phyloP scores from a whole-genome alignment of 1,284 basidiomycete species.

The Puccinia triticina region DNA sequence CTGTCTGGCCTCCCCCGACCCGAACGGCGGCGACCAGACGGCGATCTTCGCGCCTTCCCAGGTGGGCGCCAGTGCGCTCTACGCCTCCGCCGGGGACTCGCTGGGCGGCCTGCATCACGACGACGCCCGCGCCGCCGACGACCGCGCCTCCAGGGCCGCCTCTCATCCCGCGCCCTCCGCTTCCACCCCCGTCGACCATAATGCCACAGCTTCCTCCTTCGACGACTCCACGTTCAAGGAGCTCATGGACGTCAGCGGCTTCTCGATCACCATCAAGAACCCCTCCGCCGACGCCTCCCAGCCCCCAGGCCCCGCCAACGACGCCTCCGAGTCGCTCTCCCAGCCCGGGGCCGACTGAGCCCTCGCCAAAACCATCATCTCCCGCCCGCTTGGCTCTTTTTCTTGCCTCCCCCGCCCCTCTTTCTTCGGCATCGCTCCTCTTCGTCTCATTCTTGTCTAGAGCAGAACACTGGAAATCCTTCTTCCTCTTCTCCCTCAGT shows the following conservation, averaged over 20 bases:
- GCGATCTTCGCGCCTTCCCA: neutral
- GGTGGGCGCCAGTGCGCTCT: neutral
- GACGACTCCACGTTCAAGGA: conserved; percentile 25
- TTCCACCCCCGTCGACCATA: neutral
- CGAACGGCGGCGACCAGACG: conserved; percentile 3
- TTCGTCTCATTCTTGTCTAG: too few relatives aligned
- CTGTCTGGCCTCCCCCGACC: neutral
- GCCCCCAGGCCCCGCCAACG: neutral
- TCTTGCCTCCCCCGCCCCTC: neutral
- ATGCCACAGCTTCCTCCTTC: neutral
- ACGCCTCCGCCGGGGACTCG: neutral
- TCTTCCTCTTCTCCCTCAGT: too few relatives aligned
- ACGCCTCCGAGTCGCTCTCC: neutral
- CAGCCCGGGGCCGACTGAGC: neutral
- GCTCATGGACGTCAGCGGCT: conserved; percentile 47
- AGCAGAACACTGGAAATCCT: too few relatives aligned
- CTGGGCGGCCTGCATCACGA: conserved; percentile 3
- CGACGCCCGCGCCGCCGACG: neutral
- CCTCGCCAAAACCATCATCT: neutral
- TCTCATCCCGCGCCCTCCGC: neutral
- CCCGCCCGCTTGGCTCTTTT: neutral
- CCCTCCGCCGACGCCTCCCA: neutral
- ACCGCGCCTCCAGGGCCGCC: neutral
- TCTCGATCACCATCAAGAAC: conserved; percentile 33
- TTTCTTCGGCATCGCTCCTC: too few relatives aligned